Evolutionary conservation across 2,329 filamentous ascomycete genomes (phyloP).

Genomic region (Paraphoma chrysanthemicola): DNA sequence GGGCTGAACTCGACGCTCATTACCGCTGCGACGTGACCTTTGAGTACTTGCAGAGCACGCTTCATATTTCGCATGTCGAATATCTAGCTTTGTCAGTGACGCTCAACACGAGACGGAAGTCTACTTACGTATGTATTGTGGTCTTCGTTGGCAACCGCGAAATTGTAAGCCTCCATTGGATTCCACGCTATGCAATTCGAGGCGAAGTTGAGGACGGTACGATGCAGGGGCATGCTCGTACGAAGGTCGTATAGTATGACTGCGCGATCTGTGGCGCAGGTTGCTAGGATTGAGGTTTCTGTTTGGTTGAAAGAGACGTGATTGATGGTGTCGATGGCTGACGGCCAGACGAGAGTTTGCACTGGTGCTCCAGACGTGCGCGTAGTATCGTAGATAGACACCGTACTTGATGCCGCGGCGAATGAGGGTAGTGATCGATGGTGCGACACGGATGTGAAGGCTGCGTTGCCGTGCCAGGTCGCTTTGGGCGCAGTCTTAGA

Average conservation of each 20-base stretch:
- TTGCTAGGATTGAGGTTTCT: constrained; percentile 89
- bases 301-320: constrained; percentile 89
- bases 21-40: constrained; percentile 88
- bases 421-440: constrained; percentile 82
- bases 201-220: constrained; percentile 80
- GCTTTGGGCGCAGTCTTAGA: constrained; percentile 74
- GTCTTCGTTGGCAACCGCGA: constrained; percentile 92
- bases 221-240: constrained; percentile 81
- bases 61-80: constrained; percentile 95
- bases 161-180: constrained; percentile 95
- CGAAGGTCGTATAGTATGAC: constrained; percentile 92
- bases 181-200: constrained; percentile 97
- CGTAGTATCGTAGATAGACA: constrained; percentile 88
- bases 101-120: background rate
- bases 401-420: constrained; percentile 76
- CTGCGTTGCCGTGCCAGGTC: constrained; percentile 82
- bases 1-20: constrained; percentile 97
- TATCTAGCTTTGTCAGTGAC: constrained; percentile 51
- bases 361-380: constrained; percentile 78
- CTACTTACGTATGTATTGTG: constrained; percentile 74
- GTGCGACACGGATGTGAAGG: constrained; percentile 84
- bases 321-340: constrained; percentile 83
- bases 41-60: constrained; percentile 85
- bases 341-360: constrained; percentile 87
- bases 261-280: constrained; percentile 82